phyloP scores from a whole-genome alignment of 805 yeast genomes.

The Ogataea saltuana region DNA sequence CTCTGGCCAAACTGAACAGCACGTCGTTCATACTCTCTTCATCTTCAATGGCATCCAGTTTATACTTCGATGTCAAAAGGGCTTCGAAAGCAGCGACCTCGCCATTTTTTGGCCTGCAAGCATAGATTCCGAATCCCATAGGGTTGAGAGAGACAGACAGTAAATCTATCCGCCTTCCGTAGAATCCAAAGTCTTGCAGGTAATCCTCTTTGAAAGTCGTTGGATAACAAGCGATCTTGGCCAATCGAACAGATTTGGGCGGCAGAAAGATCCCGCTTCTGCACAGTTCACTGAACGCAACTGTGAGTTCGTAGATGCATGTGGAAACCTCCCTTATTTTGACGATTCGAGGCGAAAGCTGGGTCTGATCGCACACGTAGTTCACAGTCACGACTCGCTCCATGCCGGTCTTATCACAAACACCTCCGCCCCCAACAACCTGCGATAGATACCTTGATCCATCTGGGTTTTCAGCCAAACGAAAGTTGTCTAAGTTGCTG shows the following conservation, averaged over 20 bases:
- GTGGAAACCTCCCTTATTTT: slow-evolving; percentile 33
- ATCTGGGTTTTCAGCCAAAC: slow-evolving; percentile 22
- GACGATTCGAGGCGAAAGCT: slow-evolving; percentile 20
- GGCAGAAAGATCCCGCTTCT: slow-evolving; percentile 24
- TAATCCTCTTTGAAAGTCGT: not conserved
- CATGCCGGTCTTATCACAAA: slow-evolving; percentile 37
- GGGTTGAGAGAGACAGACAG: slow-evolving; percentile 15
- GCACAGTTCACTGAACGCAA: slow-evolving; percentile 30
- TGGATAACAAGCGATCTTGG: slow-evolving; percentile 24
- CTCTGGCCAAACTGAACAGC: slow-evolving; percentile 9
- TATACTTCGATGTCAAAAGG: not conserved
- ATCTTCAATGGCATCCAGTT: not conserved
- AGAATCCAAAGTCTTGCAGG: no score
- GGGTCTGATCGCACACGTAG: slow-evolving; percentile 30
- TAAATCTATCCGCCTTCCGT: not conserved
- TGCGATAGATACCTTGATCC: slow-evolving; percentile 34
- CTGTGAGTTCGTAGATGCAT: slow-evolving; percentile 32
- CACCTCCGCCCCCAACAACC: slow-evolving; percentile 30
- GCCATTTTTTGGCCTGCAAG: slow-evolving; percentile 10
- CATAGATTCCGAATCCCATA: slow-evolving; percentile 22
- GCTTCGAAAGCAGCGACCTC: not conserved
- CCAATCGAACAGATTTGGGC: slow-evolving; percentile 6
- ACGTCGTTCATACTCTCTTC: slow-evolving; percentile 6
- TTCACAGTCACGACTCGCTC: slow-evolving; percentile 30
- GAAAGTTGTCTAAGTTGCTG: slow-evolving; percentile 26